Evolutionary conservation across 2,329 filamentous ascomycete species (phyloP).

Genomic region (Aureobasidium sp.): DNA sequence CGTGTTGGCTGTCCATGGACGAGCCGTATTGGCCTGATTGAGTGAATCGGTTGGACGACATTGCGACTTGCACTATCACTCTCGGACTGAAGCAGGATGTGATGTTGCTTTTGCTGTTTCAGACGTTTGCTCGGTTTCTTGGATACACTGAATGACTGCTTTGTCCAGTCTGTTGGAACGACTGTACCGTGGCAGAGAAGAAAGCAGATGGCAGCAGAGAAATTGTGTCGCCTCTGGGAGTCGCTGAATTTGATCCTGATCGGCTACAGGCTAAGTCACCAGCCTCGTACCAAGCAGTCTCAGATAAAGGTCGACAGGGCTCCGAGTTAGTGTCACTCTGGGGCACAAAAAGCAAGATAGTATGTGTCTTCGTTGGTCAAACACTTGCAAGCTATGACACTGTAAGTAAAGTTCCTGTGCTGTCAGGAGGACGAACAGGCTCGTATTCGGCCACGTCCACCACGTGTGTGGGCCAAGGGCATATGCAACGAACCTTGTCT

Average conservation of each 20-base stretch:
- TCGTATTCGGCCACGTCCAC: not conserved
- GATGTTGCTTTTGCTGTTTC: slow-evolving; percentile 23
- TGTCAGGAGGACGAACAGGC: slow-evolving; percentile 1
- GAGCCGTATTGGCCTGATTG: slow-evolving; percentile 9
- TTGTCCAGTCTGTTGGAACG: slow-evolving; percentile 11
- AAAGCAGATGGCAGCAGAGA: slow-evolving; percentile 14
- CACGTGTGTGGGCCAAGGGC: slow-evolving; percentile 14
- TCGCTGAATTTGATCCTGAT: slow-evolving; percentile 5
- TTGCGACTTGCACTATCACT: slow-evolving; percentile 16
- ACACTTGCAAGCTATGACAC: slow-evolving; percentile 17
- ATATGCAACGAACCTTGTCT: slow-evolving; percentile 20
- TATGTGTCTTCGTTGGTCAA: slow-evolving; percentile 15
- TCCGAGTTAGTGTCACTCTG: slow-evolving; percentile 21
- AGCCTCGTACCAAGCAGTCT: slow-evolving; percentile 17
- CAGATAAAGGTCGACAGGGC: slow-evolving; percentile 14
- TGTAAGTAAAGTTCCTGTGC: slow-evolving; percentile 11
- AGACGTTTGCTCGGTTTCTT: slow-evolving; percentile 20
- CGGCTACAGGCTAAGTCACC: slow-evolving; percentile 12
- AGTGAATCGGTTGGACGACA: slow-evolving; percentile 15
- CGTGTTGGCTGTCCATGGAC: slow-evolving; percentile 27
- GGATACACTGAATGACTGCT: not conserved
- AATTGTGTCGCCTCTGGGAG: slow-evolving; percentile 15
- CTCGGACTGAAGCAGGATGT: not conserved
- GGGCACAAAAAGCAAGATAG: slow-evolving; percentile 22
- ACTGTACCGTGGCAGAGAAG: slow-evolving; percentile 1